A percentile compares a stretch with the other conserved stretches of the same genome.
These are phyloP conservation scores for Rhizopus microsporus DNA, from an alignment of 371 early-diverging fungal genomes.

Conservation along the genomic window DNA sequence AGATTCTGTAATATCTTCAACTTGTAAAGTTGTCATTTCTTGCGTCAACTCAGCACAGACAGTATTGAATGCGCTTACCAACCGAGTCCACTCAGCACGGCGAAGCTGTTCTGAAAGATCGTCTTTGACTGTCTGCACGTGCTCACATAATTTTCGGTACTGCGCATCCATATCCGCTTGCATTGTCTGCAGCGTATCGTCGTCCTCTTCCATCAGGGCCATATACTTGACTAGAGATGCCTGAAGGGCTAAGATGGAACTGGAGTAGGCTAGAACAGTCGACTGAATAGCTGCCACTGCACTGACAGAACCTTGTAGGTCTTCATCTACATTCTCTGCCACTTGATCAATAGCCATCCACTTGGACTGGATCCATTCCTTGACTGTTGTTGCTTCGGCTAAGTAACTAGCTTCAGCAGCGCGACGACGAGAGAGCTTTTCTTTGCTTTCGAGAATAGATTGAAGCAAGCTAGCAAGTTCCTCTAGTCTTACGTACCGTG, in stretches of 20 bases:
- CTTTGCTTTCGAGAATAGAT: conserved; percentile 30
- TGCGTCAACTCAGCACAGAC: conserved; percentile 6
- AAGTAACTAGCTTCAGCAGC: conserved; percentile 38
- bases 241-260: conserved; percentile 9
- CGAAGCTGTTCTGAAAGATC: conserved; percentile 1
- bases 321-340: neutral
- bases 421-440: conserved; percentile 33
- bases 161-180: conserved; percentile 1
- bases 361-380: conserved; percentile 33
- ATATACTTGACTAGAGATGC: conserved; percentile 8
- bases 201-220: neutral
- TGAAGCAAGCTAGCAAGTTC: conserved; percentile 29
- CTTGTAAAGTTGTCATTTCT: neutral
- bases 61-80: conserved; percentile 5
- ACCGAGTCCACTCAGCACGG: conserved; percentile 11
- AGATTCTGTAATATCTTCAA: conserved; percentile 18
- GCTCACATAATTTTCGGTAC: neutral
- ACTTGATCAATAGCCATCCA: neutral
- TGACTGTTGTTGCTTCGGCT: conserved; percentile 30
- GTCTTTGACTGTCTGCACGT: neutral
- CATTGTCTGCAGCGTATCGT: neutral
- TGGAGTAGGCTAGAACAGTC: conserved; percentile 11
- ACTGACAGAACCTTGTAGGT: neutral
- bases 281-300: conserved; percentile 9
- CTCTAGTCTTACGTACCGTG: conserved; percentile 29